Evolutionary conservation across 2,329 filamentous ascomycete genomes (phyloP), one percentile per base, ranked within the genome.

Genomic region (Bipolaris oryzae): DNA sequence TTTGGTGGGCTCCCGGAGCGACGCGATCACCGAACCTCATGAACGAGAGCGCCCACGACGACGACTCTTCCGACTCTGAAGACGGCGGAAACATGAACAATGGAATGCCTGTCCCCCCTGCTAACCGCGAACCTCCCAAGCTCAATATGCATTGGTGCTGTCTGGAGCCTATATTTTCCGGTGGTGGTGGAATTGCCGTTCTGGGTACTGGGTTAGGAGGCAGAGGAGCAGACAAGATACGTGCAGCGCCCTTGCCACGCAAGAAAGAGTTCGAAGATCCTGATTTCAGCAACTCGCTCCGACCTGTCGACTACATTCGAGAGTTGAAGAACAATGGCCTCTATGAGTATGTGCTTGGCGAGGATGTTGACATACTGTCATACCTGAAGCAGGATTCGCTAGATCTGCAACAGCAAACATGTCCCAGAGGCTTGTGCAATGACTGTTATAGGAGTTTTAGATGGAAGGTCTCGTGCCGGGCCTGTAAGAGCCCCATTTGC

Each of bases 121-220:
- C 68, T 15, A 73, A 70, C 31, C 63, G 72, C 9, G 66, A 77
- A 44, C 79, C 80, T 34, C 81, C 82, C 11, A 80, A 78, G 54
- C 74, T 85, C 55, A 84, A 82, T 53, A 84, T 85, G 69, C 80
- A 82, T 60, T 86, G 84, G 84, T 86, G 84, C 67, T 86, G 84
- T 61, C 80, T 84, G 3, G 83, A 85, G 62, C 84, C 84, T 15
- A 81, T 84, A 47, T 85, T 86, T 63, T 85, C 84, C 23, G 84
- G 83, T 9, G 84, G 84, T 9, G 84, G 84, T 45, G 83, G 84
- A 13, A 86, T 86, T 57, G 84, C 82, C 34, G 83, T 85, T 49
- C 75, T 82, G 13, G 82, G 82, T n/a, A 74, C 73, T 49, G 75
- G 73, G 37, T 67, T 77, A 25, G 78, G 79, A 3, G 81, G 79